These are phyloP conservation scores for Ophioceras dolichostomum DNA, from an alignment of 2,329 filamentous ascomycete species.

Conservation along the genomic window DNA sequence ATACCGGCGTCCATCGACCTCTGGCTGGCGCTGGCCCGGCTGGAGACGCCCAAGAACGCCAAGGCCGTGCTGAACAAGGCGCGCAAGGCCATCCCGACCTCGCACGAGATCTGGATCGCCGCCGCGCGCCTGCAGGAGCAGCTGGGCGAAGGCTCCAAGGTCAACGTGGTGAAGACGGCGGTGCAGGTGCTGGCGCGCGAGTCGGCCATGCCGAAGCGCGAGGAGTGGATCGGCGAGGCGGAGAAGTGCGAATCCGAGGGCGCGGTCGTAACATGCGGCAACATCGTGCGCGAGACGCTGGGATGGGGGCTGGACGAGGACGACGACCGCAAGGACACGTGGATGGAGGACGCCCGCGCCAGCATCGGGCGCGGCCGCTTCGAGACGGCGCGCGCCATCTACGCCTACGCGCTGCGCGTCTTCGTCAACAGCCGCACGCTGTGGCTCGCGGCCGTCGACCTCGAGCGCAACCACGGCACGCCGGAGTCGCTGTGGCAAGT, in stretches of 20 bases:
- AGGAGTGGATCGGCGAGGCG: slow-evolving; percentile 93
- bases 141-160: slow-evolving; percentile 61
- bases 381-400: slow-evolving; percentile 86
- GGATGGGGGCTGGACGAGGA: slow-evolving; percentile 92
- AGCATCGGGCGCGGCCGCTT: slow-evolving; percentile 74
- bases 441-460: slow-evolving; percentile 82
- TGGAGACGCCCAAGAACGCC: slow-evolving; percentile 83
- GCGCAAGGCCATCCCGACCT: slow-evolving; percentile 84
- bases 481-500: slow-evolving; percentile 74
- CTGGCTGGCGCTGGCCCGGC: slow-evolving; percentile 83
- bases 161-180: slow-evolving; percentile 91
- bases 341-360: slow-evolving; percentile 83
- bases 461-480: slow-evolving; percentile 81
- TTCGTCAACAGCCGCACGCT: slow-evolving; percentile 81
- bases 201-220: slow-evolving; percentile 91
- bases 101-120: slow-evolving; percentile 93
- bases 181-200: slow-evolving; percentile 80
- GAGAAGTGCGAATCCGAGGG: slow-evolving; percentile 92
- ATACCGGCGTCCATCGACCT: slow-evolving; percentile 89
- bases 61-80: slow-evolving; percentile 93
- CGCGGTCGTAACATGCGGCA: slow-evolving; percentile 71
- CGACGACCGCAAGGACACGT: slow-evolving; percentile 89
- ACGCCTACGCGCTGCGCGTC: slow-evolving; percentile 77
- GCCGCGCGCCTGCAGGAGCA: slow-evolving; percentile 86
- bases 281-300: slow-evolving; percentile 85